Evolutionary conservation across 176 grass and related monocot genomes (phyloP).

Genomic region (Themeda triandra): DNA sequence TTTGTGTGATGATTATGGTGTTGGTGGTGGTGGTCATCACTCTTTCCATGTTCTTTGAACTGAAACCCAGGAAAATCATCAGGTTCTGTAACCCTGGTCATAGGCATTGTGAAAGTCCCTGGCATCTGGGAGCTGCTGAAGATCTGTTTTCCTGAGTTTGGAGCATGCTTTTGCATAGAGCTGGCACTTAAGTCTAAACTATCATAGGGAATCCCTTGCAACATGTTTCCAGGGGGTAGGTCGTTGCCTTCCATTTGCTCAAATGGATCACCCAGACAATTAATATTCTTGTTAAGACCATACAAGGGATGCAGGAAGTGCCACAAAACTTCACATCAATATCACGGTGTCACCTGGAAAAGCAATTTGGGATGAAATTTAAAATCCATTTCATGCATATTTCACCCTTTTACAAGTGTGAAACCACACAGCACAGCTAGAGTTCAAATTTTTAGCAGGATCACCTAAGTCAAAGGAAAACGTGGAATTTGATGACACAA

Average conservation of each 20-base stretch:
- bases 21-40: constrained; percentile 23
- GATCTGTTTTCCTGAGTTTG: constrained; percentile 27
- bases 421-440: not conserved
- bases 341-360: constrained; percentile 7
- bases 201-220: constrained; percentile 51
- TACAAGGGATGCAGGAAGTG: constrained; percentile 5
- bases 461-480: not conserved
- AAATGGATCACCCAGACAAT: not conserved
- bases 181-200: constrained; percentile 40
- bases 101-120: constrained; percentile 22
- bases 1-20: constrained; percentile 38
- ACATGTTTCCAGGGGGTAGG: constrained; percentile 36
- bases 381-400: not conserved
- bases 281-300: constrained; percentile 14
- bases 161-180: constrained; percentile 48
- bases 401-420: not conserved
- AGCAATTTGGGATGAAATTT: constrained; percentile 20
- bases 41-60: constrained; percentile 53
- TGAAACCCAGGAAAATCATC: constrained; percentile 43
- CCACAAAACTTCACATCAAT: constrained; percentile 9
- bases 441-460: not conserved
- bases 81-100: constrained; percentile 35
- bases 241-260: constrained; percentile 71
- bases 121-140: constrained; percentile 38
- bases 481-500: not conserved